Conservation (phyloP, 208 protist species). For the Phytomonas sp. region DNA sequence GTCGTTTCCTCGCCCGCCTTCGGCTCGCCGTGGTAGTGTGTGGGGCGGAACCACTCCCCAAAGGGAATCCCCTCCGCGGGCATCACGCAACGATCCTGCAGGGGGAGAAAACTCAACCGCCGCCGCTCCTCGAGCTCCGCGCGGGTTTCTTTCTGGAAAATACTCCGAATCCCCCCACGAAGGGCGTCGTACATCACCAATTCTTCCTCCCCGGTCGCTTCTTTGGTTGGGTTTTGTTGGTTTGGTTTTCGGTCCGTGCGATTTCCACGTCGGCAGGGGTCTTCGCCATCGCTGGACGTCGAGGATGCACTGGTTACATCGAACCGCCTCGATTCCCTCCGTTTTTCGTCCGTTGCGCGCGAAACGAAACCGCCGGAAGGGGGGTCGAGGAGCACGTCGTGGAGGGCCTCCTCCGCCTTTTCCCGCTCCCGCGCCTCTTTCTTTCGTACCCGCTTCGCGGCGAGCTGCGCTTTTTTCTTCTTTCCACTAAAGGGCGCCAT, state of each 20-base stretch:
- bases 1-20: conserved; percentile 18
- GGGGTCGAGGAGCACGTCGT: conserved; percentile 7
- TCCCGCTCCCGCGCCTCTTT: conserved; percentile 30
- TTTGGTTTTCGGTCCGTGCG: not conserved
- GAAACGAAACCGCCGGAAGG: too few species aligned
- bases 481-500: conserved; percentile 86
- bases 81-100: conserved; percentile 44
- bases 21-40: conserved; percentile 6
- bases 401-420: conserved; percentile 15
- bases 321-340: too few species aligned
- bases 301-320: too few species aligned
- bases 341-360: too few species aligned
- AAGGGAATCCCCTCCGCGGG: conserved; percentile 44
- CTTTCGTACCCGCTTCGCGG: conserved; percentile 78
- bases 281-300: too few species aligned
- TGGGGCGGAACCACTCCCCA: conserved; percentile 47
- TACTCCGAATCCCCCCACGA: conserved; percentile 57
- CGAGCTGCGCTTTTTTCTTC: conserved; percentile 88
- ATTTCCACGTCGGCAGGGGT: too few species aligned
- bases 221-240: not conserved
- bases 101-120: conserved; percentile 42
- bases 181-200: conserved; percentile 56
- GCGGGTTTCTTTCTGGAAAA: conserved; percentile 62
- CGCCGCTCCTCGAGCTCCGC: conserved; percentile 49
- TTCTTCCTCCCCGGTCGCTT: not conserved